Percentiles rank a stretch among this genome's conserved stretches.
These are phyloP conservation scores for Coemansia sp. DNA, from an alignment of 192 early-diverging fungal genomes.

Conservation along the genomic window DNA sequence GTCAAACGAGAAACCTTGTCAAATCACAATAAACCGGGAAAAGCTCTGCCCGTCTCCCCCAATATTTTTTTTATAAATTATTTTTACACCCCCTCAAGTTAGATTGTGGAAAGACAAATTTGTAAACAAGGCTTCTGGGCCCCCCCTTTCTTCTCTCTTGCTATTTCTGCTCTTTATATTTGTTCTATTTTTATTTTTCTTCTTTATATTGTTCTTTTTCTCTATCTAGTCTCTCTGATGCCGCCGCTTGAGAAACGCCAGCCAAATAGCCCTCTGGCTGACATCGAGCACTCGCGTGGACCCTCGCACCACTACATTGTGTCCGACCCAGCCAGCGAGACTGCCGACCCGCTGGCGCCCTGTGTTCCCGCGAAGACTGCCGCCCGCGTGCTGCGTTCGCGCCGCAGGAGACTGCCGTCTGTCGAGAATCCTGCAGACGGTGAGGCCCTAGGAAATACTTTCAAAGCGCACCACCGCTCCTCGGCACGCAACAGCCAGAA, in stretches of 20 bases:
- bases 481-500: not conserved
- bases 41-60: too few species aligned
- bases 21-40: too few species aligned
- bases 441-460: slow-evolving; percentile 1
- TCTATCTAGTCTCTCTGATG: slow-evolving; percentile 11
- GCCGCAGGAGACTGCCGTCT: slow-evolving; percentile 10
- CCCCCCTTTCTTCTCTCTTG: not conserved
- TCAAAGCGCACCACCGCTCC: not conserved
- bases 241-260: slow-evolving; percentile 31
- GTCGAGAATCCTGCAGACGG: slow-evolving; percentile 2
- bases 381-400: slow-evolving; percentile 21
- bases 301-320: slow-evolving; percentile 9
- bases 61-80: too few species aligned
- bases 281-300: slow-evolving; percentile 8
- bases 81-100: too few species aligned
- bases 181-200: slow-evolving; percentile 8
- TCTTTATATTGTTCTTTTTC: not conserved
- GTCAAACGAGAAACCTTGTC: too few species aligned
- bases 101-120: too few species aligned
- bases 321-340: slow-evolving; percentile 4
- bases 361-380: not conserved
- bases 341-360: slow-evolving; percentile 12
- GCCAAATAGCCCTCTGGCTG: slow-evolving; percentile 10
- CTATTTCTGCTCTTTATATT: not conserved
- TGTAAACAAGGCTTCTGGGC: too few species aligned